Conservation (phyloP, 2,329 filamentous ascomycete genomes). For the Penicillium frequentans region DNA sequence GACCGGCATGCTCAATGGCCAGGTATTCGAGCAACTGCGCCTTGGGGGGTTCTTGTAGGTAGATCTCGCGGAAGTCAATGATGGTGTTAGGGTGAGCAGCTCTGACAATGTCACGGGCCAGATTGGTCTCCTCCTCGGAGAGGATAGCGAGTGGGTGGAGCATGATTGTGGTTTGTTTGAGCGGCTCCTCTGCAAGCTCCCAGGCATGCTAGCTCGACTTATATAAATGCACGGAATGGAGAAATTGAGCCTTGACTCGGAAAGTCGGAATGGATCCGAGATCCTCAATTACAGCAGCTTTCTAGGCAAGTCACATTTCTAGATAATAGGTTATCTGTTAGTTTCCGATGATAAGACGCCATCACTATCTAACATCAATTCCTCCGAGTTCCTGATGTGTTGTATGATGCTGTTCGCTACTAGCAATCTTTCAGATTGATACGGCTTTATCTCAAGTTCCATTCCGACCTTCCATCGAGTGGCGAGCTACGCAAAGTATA, state of each 20-base stretch:
- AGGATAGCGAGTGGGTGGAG: conserved; percentile 36
- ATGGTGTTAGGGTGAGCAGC: conserved; percentile 30
- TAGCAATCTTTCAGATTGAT: background rate
- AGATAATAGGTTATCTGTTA: background rate
- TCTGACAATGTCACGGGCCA: conserved; percentile 35
- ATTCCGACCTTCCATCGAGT: background rate
- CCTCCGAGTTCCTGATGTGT: too few relatives aligned
- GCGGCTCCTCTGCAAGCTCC: background rate
- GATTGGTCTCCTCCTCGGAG: conserved; percentile 34
- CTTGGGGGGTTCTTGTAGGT: conserved; percentile 53
- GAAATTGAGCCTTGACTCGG: background rate
- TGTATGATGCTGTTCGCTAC: too few relatives aligned
- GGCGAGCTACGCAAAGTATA: too few relatives aligned
- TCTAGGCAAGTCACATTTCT: background rate
- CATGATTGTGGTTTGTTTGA: conserved; percentile 15
- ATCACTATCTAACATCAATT: too few relatives aligned
- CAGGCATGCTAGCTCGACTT: background rate
- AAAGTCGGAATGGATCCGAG: background rate
- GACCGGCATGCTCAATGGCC: conserved; percentile 48
- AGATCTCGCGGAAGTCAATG: conserved; percentile 52
- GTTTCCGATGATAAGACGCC: too few relatives aligned
- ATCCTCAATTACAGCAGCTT: background rate
- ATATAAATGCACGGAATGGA: background rate
- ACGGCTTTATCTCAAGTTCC: background rate
- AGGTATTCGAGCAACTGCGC: conserved; percentile 50